Evolutionary conservation across 192 early-diverging fungal species (phyloP).

Genomic region (Dissophora globulifera): DNA sequence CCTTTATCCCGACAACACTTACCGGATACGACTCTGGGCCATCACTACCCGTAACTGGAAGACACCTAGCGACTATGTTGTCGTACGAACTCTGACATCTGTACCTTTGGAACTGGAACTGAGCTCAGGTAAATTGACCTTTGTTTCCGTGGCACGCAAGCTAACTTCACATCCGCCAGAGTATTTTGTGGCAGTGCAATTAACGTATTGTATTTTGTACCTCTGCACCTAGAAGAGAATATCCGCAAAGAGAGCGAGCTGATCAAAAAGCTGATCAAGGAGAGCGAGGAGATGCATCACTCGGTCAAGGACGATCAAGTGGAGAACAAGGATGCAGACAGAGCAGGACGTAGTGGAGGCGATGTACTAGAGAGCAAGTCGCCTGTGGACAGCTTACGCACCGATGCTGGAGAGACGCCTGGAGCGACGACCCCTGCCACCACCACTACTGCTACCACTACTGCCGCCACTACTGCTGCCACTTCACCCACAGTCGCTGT

Average conservation of each 20-base stretch:
- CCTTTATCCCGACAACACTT: conserved; percentile 46
- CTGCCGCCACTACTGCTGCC: neutral
- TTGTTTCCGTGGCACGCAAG: too few species aligned
- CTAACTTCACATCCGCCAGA: too few species aligned
- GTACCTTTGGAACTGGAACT: conserved; percentile 46
- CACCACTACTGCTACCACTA: neutral
- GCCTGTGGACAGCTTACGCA: neutral
- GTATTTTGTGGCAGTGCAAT: too few species aligned
- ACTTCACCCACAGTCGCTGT: neutral
- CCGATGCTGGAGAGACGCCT: neutral
- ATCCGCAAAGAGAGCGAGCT: conserved; percentile 31
- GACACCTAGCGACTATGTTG: conserved; percentile 46
- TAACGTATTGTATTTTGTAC: too few species aligned
- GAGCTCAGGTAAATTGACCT: conserved; percentile 49
- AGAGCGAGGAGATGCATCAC: conserved; percentile 22
- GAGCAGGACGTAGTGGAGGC: too few species aligned
- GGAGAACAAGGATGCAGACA: too few species aligned
- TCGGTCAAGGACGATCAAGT: conserved; percentile 8
- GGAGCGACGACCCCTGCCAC: neutral
- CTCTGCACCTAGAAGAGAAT: conserved; percentile 24
- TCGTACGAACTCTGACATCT: conserved; percentile 39
- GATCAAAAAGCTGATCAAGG: conserved; percentile 18
- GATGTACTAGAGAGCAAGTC: too few species aligned
- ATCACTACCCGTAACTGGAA: conserved; percentile 53
- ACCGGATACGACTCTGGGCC: conserved; percentile 49